Percentiles rank a stretch among this genome's conserved stretches.
These are phyloP conservation scores for Dactylonectria macrodidyma DNA, from an alignment of 2,329 filamentous ascomycete genomes.

Conservation along the genomic window DNA sequence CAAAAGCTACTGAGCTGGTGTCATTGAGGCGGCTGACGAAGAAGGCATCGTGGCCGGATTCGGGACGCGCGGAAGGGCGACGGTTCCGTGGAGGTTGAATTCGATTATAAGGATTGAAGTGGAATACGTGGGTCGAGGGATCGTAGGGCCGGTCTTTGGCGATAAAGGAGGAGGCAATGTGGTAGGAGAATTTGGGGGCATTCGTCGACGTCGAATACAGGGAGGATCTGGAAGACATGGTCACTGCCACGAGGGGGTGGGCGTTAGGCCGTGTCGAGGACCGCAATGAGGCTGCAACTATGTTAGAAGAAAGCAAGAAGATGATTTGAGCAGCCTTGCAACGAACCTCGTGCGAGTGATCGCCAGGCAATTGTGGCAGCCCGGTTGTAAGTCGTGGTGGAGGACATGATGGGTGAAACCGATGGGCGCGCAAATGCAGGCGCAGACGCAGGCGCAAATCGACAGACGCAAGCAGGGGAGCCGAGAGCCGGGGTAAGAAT, in stretches of 20 bases:
- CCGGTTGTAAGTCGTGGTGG: constrained; percentile 41
- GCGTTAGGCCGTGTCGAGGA: constrained; percentile 25
- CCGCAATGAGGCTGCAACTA: constrained; percentile 34
- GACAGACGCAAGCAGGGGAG: constrained; percentile 2
- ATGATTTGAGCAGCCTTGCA: background rate
- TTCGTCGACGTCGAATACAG: constrained; percentile 46
- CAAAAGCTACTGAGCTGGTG: constrained; percentile 82
- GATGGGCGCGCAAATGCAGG: constrained; percentile 2
- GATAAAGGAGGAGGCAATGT: constrained; percentile 82
- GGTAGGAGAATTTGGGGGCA: constrained; percentile 70
- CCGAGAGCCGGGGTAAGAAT: background rate
- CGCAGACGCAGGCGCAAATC: constrained; percentile 18
- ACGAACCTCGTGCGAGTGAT: constrained; percentile 43
- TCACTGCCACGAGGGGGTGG: constrained; percentile 33
- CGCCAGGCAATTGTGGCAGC: constrained; percentile 40
- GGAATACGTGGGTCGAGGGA: constrained; percentile 78
- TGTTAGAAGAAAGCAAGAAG: constrained; percentile 29
- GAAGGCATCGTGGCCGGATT: constrained; percentile 95
- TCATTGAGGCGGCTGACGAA: constrained; percentile 88
- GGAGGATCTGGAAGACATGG: constrained; percentile 38
- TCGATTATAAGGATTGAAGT: constrained; percentile 77
- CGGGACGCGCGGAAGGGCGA: constrained; percentile 68
- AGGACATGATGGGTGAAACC: constrained; percentile 43
- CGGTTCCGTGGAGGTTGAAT: constrained; percentile 64
- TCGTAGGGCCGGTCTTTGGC: constrained; percentile 80